Evolutionary conservation across 371 early-diverging fungal genomes (phyloP), one percentile per base, ranked within the genome.

Genomic region (Zychaea mexicana): DNA sequence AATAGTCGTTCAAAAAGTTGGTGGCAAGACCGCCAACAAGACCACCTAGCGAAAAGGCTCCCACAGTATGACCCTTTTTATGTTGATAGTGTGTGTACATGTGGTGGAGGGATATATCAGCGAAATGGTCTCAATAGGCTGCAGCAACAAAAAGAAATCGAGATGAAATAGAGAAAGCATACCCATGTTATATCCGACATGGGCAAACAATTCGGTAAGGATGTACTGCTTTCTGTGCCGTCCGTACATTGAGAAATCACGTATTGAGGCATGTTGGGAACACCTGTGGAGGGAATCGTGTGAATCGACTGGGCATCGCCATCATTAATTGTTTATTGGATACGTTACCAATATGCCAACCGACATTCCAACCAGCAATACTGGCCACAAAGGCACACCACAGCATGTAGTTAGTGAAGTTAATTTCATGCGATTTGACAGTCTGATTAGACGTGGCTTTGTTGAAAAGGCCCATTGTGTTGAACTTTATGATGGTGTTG

Each of bases 11-110:
- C 10, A 65, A 47, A 27, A 72, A 80, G 64, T 72, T 76, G 45
- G 76, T 73, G n/a, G 72, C 71, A 24, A 80, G 30, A 62, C 68
- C 65, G 45, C 81, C 81, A 52, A 72, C 73, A 62, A 80, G 71
- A 67, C 78, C 81, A 69, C 81, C 81, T 24, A 80, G 66, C n/a
- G 81, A 67, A 62, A 66, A 80, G 13, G 78, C 72, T 61, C 76
- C 76, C 33, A 80, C 75, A 5, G 78, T 77, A 52, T 72, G 73
- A 26, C 81, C 81, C 79, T 76, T 74, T 12, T 30, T 53, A 17
- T 53, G 5, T 30, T 42, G 4, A 15, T 15, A n/a, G n/a, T n/a
- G n/a, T n/a, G n/a, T n/a, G n/a, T n/a, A n/a, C n/a, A n/a, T n/a
- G n/a, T n/a, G n/a, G n/a, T n/a, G n/a, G n/a, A n/a, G 8, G n/a